A percentile compares a stretch with the other conserved stretches of the same genome.
Conservation (phyloP, 139 green algal species). For the Closterium sp. region DNA sequence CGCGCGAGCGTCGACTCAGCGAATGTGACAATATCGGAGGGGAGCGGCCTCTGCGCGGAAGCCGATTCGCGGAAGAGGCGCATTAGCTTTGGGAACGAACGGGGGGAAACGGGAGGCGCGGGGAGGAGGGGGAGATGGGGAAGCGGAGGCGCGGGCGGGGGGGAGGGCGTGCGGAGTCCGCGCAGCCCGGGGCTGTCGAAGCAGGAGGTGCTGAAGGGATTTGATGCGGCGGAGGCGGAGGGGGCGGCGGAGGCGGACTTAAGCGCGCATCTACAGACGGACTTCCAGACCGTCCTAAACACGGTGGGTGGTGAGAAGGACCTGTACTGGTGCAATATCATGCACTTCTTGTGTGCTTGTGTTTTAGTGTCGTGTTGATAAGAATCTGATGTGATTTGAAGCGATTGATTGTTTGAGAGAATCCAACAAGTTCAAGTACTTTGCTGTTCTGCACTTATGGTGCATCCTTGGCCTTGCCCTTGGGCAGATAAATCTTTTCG, state of each 20-base stretch:
- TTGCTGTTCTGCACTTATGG: neutral
- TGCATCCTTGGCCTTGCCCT: neutral
- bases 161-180: neutral
- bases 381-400: too few relatives aligned
- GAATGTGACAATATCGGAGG: neutral
- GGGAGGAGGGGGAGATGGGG: neutral
- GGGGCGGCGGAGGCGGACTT: neutral
- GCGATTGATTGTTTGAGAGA: too few relatives aligned
- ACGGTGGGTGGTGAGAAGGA: neutral
- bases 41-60: neutral
- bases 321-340: neutral
- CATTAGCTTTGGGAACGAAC: neutral
- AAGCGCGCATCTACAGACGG: constrained; percentile 1
- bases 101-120: neutral
- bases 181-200: neutral
- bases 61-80: neutral
- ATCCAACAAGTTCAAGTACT: too few relatives aligned
- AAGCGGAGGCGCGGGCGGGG: neutral
- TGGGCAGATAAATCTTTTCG: constrained; percentile 41
- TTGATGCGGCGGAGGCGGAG: neutral
- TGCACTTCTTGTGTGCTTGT: neutral
- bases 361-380: too few relatives aligned
- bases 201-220: neutral
- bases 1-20: neutral
- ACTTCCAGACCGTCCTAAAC: constrained; percentile 19